These are phyloP conservation scores for Fremontodendron californicum DNA, from an alignment of 345 rosid genomes.

Conservation along the genomic window DNA sequence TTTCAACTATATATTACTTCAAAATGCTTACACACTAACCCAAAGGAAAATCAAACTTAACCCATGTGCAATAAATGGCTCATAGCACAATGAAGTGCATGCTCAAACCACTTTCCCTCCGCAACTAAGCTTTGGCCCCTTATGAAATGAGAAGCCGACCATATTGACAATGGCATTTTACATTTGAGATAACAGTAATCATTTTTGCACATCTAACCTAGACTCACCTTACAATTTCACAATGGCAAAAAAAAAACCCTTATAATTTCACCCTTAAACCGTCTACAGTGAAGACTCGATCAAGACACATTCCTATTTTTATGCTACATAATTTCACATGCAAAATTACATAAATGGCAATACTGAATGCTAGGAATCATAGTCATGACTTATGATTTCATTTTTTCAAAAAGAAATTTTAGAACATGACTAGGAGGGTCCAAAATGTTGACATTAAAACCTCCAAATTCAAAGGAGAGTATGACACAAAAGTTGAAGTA, in stretches of 20 bases:
- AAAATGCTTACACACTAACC: neutral
- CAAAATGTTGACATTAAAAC: neutral
- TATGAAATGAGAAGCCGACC: neutral
- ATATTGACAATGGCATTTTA: neutral
- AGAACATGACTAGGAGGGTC: neutral
- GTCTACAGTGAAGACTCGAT: neutral
- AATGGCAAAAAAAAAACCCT: too few species aligned
- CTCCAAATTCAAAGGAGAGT: neutral
- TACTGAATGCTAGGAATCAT: neutral
- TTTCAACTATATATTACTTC: neutral
- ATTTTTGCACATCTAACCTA: neutral
- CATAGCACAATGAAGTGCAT: neutral
- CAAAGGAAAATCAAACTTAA: neutral
- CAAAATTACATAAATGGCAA: neutral
- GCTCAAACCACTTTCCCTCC: neutral
- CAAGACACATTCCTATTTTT: neutral
- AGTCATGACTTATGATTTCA: neutral
- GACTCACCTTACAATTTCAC: neutral
- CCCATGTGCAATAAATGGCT: slow-evolving; percentile 5
- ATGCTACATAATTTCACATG: neutral
- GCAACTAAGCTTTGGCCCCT: neutral
- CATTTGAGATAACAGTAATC: neutral
- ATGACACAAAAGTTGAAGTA: neutral
- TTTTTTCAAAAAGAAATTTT: neutral
- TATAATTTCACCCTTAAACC: too few species aligned